phyloP scores from a whole-genome alignment of 2,329 filamentous ascomycete genomes.

The Calonectria hongkongensis region DNA sequence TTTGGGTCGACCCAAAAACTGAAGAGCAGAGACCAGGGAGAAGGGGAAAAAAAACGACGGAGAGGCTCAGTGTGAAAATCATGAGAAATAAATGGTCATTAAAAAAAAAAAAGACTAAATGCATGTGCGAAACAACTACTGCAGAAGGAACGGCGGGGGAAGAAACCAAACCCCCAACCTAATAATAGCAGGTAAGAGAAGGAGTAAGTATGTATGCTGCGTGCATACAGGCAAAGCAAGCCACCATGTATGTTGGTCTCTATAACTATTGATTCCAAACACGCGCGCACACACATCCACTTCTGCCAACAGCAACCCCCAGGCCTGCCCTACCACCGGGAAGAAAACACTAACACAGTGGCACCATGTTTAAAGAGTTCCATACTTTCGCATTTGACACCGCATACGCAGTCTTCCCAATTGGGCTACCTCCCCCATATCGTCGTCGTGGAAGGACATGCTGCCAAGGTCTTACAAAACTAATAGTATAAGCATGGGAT shows the following conservation, averaged over 20 bases:
- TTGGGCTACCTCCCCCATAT: not conserved
- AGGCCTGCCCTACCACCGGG: not conserved
- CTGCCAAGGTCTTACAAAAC: conserved; percentile 12
- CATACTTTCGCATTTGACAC: not conserved
- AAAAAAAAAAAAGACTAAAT: conserved; percentile 2
- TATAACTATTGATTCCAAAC: conserved; percentile 18
- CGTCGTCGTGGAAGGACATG: conserved; percentile 14
- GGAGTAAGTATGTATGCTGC: conserved; percentile 14
- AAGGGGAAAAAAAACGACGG: conserved; percentile 25
- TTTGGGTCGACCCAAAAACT: conserved; percentile 42
- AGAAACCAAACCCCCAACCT: conserved; percentile 9
- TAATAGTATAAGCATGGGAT: conserved; percentile 16
- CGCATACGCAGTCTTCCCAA: conserved; percentile 12
- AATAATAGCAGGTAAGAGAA: conserved; percentile 2
- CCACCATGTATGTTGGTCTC: conserved; percentile 19
- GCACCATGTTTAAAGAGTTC: not conserved
- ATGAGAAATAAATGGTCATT: not conserved
- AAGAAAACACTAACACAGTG: not conserved
- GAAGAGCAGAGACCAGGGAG: conserved; percentile 32
- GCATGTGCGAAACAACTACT: not conserved
- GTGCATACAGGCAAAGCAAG: conserved; percentile 4
- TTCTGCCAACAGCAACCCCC: conserved; percentile 3
- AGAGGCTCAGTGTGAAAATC: conserved; percentile 27
- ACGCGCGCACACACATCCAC: conserved; percentile 3
- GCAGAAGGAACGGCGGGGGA: not conserved